Evolutionary conservation across 352 stramenopile genomes (phyloP), one percentile per base, ranked within the genome.

Genomic region (Pythium aquatile): DNA sequence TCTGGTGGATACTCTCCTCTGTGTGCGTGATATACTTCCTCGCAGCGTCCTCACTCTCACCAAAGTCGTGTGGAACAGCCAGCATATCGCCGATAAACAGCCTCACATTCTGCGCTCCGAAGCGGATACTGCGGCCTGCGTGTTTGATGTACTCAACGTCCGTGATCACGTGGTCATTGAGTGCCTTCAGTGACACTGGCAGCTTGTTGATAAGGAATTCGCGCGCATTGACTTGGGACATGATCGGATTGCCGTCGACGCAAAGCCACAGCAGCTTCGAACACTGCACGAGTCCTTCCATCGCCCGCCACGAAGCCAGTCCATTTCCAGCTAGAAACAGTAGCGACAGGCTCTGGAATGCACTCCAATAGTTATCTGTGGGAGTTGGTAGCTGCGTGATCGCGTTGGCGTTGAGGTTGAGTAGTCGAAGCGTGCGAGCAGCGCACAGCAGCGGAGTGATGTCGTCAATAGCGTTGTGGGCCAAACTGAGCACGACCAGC

Each of bases 191-290:
- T 13, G 75, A 76, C 0, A 75, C 42, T n/a, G 68, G 76, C 11
- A 93, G 66, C 46, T 87, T 85, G 68, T 90, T 90, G 33, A 91
- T 72, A n/a, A 93, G 48, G 51, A 89, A 88, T 24, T 68, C 71
- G 11, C 85, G 82, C 13, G 82, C 74, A 39, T 85, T 82, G 28
- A 68, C 68, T 6, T 78, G 57, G 0, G 60, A 55, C 78, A 86
- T 88, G 65, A 91, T 64, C 17, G 85, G 82, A 30, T 93, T 93
- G 28, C 75, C 75, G 0, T 81, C 57, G 17, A 91, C 49, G 2
- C 67, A 78, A 30, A 93, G 73, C 85, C 85, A 93, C 14, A 76
- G 65, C 17, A 91, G 61, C 6, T 47, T n/a, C 1, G 67, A 55
- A 60, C 76, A 86, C 2, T 72, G 73, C 42, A 72, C 53, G 9